Evolutionary conservation across 495 filamentous ascomycete genomes (phyloP), one percentile per base, ranked within the genome.

Genomic region (Penicillium atrosanguineum): DNA sequence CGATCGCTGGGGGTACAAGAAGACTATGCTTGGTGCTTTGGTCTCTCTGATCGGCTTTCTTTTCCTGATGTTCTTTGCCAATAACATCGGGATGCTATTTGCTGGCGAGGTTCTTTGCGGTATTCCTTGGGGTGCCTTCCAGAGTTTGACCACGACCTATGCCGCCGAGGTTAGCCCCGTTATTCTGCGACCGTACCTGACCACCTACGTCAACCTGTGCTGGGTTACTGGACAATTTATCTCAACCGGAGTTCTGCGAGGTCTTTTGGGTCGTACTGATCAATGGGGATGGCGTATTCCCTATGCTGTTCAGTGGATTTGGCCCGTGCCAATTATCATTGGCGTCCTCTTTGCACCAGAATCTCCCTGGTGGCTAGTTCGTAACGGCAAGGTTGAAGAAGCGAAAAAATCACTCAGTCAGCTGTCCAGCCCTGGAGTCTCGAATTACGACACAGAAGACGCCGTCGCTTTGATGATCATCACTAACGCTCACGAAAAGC

Each of bases 121-220:
- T 54, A 83, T 90, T 49, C 82, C 84, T 31, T 89, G 86, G 86
- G 87, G 87, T 51, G 79, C 89, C 23, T 88, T 88, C 67, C 86
- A 88, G 61, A 88, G 86, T 1, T 65, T 86, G 5, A 84, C 84
- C 19, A 82, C 84, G 55, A 84, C 84, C 1, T 91, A 89, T 53
- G 87, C 87, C 43, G 84, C 85, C 36, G 87, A 91, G 54, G 83
- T 89, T 25, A 84, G 79, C 59, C 87, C 87, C 11, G 76, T 87
- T 1, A 73, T 76, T n/a, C 78, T 90, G 47, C 76, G 87, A 14
- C 78, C 83, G 4, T 89, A 87, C 59, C 61, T 89, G 36, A 89
- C 87, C 0, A 87, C 83, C 18, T 88, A 86, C 49, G 79, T 89
- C 67, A 89, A 88, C 71, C 77, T 87, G 59, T 88, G 85, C 69